phyloP scores from a whole-genome alignment of 805 yeast species.

The Candida chauliodis region DNA sequence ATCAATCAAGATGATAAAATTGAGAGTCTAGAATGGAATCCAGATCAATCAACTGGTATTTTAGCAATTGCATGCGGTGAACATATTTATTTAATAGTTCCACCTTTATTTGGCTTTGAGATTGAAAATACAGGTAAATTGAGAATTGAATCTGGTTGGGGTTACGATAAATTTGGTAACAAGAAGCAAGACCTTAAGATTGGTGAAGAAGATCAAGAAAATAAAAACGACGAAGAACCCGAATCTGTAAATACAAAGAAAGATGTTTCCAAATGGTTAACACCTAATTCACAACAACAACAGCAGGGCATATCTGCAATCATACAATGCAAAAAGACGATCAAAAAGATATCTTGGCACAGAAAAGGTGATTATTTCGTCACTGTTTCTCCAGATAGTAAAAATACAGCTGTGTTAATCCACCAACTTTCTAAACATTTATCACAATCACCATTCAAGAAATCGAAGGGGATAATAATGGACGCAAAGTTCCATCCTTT shows the following conservation, averaged over 20 bases:
- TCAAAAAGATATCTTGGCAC: conserved; percentile 91
- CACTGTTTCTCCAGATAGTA: conserved; percentile 92
- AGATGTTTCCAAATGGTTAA: conserved; percentile 76
- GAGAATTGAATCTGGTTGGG: conserved; percentile 87
- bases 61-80: conserved; percentile 85
- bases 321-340: conserved; percentile 59
- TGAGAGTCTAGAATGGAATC: conserved; percentile 87
- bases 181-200: conserved; percentile 39
- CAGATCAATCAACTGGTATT: conserved; percentile 68
- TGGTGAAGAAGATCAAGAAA: conserved; percentile 38
- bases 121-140: conserved; percentile 77
- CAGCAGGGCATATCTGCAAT: conserved; percentile 68
- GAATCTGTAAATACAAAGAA: conserved; percentile 25
- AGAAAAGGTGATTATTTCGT: conserved; percentile 96
- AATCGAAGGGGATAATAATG: conserved; percentile 90
- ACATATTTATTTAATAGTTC: conserved; percentile 71
- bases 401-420: conserved; percentile 82
- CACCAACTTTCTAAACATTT: conserved; percentile 93
- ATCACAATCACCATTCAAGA: conserved; percentile 92
- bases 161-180: conserved; percentile 65
- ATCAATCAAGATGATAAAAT: conserved; percentile 70
- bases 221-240: conserved; percentile 24
- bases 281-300: conserved; percentile 63
- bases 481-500: conserved; percentile 97
- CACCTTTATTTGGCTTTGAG: conserved; percentile 88